Percentiles rank a stretch among this genome's conserved stretches.
phyloP scores from a whole-genome alignment of 1,284 basidiomycete species.

The Neolentinus lepideus region DNA sequence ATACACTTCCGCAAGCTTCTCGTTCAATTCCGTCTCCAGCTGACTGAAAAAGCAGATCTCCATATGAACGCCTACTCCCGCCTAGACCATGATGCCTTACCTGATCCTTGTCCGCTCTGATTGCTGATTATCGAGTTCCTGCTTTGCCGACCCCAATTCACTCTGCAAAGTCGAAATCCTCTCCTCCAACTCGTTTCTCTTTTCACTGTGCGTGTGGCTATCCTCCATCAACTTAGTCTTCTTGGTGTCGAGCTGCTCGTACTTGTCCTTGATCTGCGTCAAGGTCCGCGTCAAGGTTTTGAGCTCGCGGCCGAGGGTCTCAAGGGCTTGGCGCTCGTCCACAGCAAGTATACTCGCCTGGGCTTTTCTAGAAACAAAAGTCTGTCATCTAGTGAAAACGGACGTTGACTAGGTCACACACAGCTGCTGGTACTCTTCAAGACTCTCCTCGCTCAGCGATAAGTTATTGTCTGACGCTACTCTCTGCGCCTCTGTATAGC shows the following conservation, averaged over 20 bases:
- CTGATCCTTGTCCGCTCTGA: constrained; percentile 67
- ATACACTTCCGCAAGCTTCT: constrained; percentile 81
- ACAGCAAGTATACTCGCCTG: constrained; percentile 74
- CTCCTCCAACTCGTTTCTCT: constrained; percentile 56
- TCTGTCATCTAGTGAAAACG: neutral
- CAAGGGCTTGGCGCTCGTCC: constrained; percentile 83
- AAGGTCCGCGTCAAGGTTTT: constrained; percentile 68
- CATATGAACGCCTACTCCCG: neutral
- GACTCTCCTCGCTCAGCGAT: constrained; percentile 75
- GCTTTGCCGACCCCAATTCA: constrained; percentile 52
- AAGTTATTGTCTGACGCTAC: constrained; percentile 69
- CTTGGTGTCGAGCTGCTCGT: constrained; percentile 59
- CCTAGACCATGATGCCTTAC: constrained; percentile 33
- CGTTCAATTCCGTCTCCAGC: constrained; percentile 85
- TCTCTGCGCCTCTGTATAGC: constrained; percentile 63
- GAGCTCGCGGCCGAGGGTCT: constrained; percentile 77
- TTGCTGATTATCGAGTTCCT: constrained; percentile 71
- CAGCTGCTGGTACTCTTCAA: constrained; percentile 66
- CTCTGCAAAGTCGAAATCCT: constrained; percentile 45
- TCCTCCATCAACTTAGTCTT: constrained; percentile 60
- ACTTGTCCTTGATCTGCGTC: constrained; percentile 59
- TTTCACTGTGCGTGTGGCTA: constrained; percentile 42
- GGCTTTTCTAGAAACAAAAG: constrained; percentile 52
- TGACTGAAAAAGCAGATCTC: constrained; percentile 47
- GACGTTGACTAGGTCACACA: constrained; percentile 3